Percentiles rank a stretch among this genome's conserved stretches.
phyloP scores from a whole-genome alignment of 2,329 filamentous ascomycete species.

The Scleromitrula shiraiana region DNA sequence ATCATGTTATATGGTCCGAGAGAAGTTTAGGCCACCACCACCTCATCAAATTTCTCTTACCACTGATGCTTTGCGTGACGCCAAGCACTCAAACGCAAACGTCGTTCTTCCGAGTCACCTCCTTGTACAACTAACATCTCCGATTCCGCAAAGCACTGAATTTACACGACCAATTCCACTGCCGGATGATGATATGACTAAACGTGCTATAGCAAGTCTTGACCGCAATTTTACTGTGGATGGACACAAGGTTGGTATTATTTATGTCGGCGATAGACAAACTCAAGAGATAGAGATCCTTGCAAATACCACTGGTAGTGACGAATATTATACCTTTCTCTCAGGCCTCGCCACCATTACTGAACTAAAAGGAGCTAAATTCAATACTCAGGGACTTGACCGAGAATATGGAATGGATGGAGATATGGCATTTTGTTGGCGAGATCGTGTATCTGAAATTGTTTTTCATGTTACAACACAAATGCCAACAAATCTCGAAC shows the following conservation, averaged over 20 bases:
- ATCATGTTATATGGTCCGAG: conserved; percentile 43
- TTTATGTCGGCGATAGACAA: conserved; percentile 87
- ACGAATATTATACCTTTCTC: conserved; percentile 81
- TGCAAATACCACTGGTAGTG: conserved; percentile 75
- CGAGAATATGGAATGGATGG: conserved; percentile 71
- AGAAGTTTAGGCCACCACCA: conserved; percentile 51
- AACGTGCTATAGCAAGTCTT: conserved; percentile 68
- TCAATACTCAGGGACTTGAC: conserved; percentile 91
- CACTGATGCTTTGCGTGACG: conserved; percentile 42
- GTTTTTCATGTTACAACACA: conserved; percentile 94
- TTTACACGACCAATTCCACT: conserved; percentile 64
- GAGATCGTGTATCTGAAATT: conserved; percentile 88
- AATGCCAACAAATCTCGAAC: conserved; percentile 83
- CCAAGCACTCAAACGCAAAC: conserved; percentile 44
- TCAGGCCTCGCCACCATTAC: conserved; percentile 75
- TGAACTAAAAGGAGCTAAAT: conserved; percentile 70
- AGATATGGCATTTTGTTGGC: conserved; percentile 86
- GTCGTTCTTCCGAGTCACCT: conserved; percentile 66
- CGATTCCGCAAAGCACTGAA: conserved; percentile 50
- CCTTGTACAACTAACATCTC: conserved; percentile 60
- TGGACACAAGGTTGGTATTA: conserved; percentile 88
- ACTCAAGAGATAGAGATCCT: conserved; percentile 76
- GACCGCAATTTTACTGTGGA: conserved; percentile 87
- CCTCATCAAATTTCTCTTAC: conserved; percentile 45
- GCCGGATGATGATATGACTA: conserved; percentile 47